A percentile compares a stretch with the other conserved stretches of the same genome.
Conservation (phyloP, 2,329 filamentous ascomycete species). For the Talaromyces amestolkiae region DNA sequence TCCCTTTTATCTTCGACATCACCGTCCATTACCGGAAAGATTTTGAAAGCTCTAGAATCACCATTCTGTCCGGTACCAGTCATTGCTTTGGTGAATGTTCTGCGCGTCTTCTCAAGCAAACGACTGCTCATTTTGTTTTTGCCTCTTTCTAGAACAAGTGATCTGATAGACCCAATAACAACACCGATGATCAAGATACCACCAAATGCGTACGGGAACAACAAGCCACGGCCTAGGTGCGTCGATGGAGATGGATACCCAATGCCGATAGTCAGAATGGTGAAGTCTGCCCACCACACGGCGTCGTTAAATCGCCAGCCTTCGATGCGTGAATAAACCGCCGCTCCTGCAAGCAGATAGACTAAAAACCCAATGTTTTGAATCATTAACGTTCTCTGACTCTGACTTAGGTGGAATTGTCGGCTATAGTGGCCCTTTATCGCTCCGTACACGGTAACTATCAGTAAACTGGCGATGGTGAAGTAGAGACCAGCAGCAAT, state of each 20-base stretch:
- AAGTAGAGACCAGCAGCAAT: conserved; percentile 58
- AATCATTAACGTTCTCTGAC: conserved; percentile 54
- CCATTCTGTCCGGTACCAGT: conserved; percentile 18
- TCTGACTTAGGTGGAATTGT: conserved; percentile 55
- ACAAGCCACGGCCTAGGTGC: conserved; percentile 33
- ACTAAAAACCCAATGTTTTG: conserved; percentile 44
- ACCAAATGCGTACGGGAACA: conserved; percentile 38
- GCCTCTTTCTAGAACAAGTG: conserved; percentile 39
- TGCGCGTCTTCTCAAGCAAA: conserved; percentile 35
- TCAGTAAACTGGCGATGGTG: conserved; percentile 54
- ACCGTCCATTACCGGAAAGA: conserved; percentile 14
- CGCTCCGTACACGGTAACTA: conserved; percentile 56
- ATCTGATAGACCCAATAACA: conserved; percentile 36
- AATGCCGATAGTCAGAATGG: conserved; percentile 37
- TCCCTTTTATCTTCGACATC: conserved; percentile 21
- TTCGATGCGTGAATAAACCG: conserved; percentile 39
- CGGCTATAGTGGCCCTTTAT: conserved; percentile 54
- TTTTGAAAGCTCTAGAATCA: conserved; percentile 3
- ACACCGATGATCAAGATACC: conserved; percentile 37
- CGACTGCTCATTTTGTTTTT: conserved; percentile 36
- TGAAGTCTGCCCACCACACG: conserved; percentile 37
- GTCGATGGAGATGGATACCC: conserved; percentile 34
- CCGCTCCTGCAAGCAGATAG: conserved; percentile 40
- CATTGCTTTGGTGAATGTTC: conserved; percentile 29
- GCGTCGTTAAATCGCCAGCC: conserved; percentile 36